Base-by-base conservation (phyloP, 192 early-diverging fungal species). In the Cladochytrium replicatum region DNA sequence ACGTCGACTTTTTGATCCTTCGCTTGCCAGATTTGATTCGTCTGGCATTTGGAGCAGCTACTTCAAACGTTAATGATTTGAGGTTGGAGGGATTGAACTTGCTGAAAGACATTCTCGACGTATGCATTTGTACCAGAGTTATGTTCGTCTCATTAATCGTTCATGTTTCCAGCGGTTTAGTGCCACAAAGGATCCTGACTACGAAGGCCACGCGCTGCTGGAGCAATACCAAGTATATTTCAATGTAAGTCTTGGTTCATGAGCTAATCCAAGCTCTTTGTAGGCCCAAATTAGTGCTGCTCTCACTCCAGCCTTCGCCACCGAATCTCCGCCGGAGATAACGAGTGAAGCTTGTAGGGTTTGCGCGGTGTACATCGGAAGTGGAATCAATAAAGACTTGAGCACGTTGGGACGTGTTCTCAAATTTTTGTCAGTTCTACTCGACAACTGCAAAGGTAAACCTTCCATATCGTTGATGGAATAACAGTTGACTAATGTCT, bases 271-370 rank as follows among this genome's bases (percentile, higher is more conserved):
- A n/a, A n/a, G 23, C 7, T 48, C 22, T 9, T 7, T n/a, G 39
- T 4, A 60, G 60, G 91, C 93, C 0, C 93, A 97, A 58, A 86
- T 99, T 39, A 82, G 75, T 24, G 83, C 95, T 1, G 89, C 93
- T 2, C 71, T 99, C 32, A 86, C 87, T 11, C 88, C 96, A 1
- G 84, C 83, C 4, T 89, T 93, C 49, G 71, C 75, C 3, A 57
- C 74, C 0, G 86, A 93, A 45, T 75, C 82, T 3, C 74, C 81
- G 0, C 81, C 87, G 17, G 81, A 88, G 42, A 72, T 89, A 22
- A 69, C 80, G 1, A 78, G 79, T 40, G 54, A 78, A n/a, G 90
- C 86, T 27, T 85, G 86, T 29, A 68, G 75, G 28, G 86, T 93
- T 13, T 83, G 81, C 47, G 86, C 86, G 0, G 80, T 82, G 4